Base-by-base conservation (phyloP, 2,329 filamentous ascomycete species). In the Grosmannia penicillata region DNA sequence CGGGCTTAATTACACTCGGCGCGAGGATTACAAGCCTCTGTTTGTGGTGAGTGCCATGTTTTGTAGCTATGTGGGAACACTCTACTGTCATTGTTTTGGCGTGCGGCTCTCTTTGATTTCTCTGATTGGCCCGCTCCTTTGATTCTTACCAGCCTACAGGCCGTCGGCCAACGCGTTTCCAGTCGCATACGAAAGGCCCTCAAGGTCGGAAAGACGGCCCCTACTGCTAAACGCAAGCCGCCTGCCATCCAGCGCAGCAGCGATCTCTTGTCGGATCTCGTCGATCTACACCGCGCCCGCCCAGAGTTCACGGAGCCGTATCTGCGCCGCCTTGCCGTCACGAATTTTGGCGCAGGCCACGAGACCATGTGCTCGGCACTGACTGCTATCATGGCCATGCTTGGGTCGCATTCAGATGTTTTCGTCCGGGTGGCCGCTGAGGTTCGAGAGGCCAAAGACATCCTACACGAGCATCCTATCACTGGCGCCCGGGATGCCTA, bases 291-390 rank as follows among this genome's bases (percentile, higher is more conserved):
- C 47, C 51, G 53, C 13, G 52, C 58, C 5, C 62, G 58, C 17
- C 60, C 65, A 1, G 60, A 60, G 6, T 70, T 72, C 41, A 63
- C 49, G 1, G 59, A 65, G 21, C 51, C 47, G 0, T 70, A 71
- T 37, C 56, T 72, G 9, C 60, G 62, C 3, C 63, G 67, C 22
- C 65, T 71, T 56, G 65, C 64, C 3, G 56, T 69, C 3, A 70
- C 68, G 2, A 72, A 72, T 44, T 71, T 72, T 45, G 68, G 68
- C 10, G 68, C 68, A 1, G 68, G 68, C 0, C 68, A 72, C 42
- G 68, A 72, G 46, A 72, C 68, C 0, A 59, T 70, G 55, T 65
- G 65, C 10, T 67, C 67, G 1, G 67, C 68, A 0, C 48, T 72
- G 7, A 70, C 66, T 0, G 62, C 68, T 4, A 53, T 60, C 18